Evolutionary conservation across 1,139 yeast species (phyloP), one percentile per base, ranked within the genome.

Genomic region (Pichia norvegensis): DNA sequence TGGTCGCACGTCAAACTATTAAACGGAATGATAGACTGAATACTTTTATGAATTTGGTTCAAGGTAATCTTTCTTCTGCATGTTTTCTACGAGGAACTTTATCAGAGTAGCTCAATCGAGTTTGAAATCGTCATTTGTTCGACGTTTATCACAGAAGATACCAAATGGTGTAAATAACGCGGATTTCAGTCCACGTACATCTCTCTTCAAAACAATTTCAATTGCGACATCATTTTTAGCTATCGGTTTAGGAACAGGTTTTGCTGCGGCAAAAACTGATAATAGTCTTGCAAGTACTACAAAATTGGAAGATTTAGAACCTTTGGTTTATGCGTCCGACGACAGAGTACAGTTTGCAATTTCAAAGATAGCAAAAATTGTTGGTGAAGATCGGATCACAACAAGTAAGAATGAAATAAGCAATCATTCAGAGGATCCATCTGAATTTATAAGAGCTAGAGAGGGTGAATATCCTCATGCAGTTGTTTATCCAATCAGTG

Each of bases 371-470:
- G 57, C 54, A 13, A 51, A 50, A 2, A 56, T 76, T 7, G 69
- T 79, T 9, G 82, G 81, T 2, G 53, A 51, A 14, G 70, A 66
- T 1, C 66, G 71, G 43, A 65, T 73, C 36, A 62, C 72, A 7
- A 54, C 54, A 0, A 51, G 63, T 2, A 47, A 51, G 59, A 74
- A 56, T 51, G 70, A 55, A 60, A 38, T 61, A 13, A 41, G 48
- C 17, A 63, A 74, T 11, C 87, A 81, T 52, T 68, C 85, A 0
- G 85, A 79, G 57, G 74, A 83, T 37, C 75, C 77, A 45, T 83
- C 79, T 63, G 70, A 73, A 45, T 80, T 84, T 31, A 84, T 82
- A 52, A 82, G 78, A 47, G 82, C 90, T 2, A 67, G 66, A 25
- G 43, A 42, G 2, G 62, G 67, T 27, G 77, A 85, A 55, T 64